Base-by-base conservation (phyloP, 169 alveolate species). In the Babesia ovata region DNA sequence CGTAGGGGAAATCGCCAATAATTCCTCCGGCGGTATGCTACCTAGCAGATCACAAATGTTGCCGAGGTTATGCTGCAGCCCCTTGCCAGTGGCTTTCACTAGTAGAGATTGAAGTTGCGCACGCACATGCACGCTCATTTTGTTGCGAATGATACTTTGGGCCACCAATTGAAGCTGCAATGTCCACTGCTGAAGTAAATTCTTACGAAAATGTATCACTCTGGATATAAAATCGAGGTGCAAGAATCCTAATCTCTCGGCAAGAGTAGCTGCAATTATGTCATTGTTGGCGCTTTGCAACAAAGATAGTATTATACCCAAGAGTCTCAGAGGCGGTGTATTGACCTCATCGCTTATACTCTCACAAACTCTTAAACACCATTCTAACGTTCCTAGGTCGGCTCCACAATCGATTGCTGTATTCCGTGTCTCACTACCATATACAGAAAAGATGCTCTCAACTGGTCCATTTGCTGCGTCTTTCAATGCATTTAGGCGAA, bases 371-470 rank as follows among this genome's bases (percentile, higher is more conserved):
- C 81, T 29, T 17, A 67, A 28, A 70, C 89, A 82, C 84, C 85
- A 82, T 13, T 33, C 71, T 19, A 82, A 57, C 7, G 89, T 82
- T 7, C 89, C 89, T 9, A 65, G 33, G 56, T 82, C 85, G 21
- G 28, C 85, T 9, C 63, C 13, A 45, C 50, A 1, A 17, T 45
- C 50, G 17, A 26, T 75, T 53, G 22, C 28, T 6, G 39, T 70
- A 8, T 61, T 73, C 22, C 61, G 4, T 28, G 48, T 2, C n/a
- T 62, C 28, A 7, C 28, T 49, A 21, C 54, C 69, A n/a, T 63
- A 45, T 45, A 22, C 26, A 8, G 4, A 60, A 33, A 33, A 33
- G 6, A 33, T 28, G 22, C 42, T 21, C 45, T 21, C 13, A 57
- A 24, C 67, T 17, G 17, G 50, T n/a, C 28, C 21, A 22, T 21